These are phyloP conservation scores for Coprinopsis sp. DNA, from an alignment of 768 basidiomycete genomes.

Conservation along the genomic window DNA sequence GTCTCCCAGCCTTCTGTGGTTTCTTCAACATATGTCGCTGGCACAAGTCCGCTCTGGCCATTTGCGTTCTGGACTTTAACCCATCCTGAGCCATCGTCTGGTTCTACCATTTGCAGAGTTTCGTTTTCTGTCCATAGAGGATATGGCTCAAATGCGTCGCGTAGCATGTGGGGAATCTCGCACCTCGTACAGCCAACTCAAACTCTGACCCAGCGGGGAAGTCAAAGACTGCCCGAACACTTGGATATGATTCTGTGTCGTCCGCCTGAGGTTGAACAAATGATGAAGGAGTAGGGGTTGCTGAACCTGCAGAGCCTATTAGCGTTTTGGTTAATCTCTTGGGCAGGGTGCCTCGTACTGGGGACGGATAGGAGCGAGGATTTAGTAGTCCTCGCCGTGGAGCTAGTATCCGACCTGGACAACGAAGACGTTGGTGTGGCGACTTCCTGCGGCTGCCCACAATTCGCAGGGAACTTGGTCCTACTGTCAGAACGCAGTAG, in stretches of 20 bases:
- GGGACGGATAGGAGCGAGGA: slow-evolving; percentile 21
- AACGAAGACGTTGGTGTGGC: not conserved
- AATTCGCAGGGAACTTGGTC: slow-evolving; percentile 7
- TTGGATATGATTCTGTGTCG: slow-evolving; percentile 42
- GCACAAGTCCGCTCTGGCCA: slow-evolving; percentile 70
- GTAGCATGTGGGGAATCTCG: slow-evolving; percentile 12
- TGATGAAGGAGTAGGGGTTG: slow-evolving; percentile 50
- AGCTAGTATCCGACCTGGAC: slow-evolving; percentile 1
- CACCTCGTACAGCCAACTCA: slow-evolving; percentile 66
- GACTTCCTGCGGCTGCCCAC: slow-evolving; percentile 6
- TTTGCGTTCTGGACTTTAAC: slow-evolving; percentile 60
- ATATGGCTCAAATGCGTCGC: not conserved
- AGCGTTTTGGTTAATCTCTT: not conserved
- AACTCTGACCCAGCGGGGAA: slow-evolving; percentile 73
- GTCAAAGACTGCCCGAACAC: slow-evolving; percentile 67
- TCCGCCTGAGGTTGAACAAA: slow-evolving; percentile 40
- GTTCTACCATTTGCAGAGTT: slow-evolving; percentile 63
- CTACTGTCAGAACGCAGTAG: not conserved
- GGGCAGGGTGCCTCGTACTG: slow-evolving; percentile 15
- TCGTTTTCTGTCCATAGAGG: slow-evolving; percentile 47
- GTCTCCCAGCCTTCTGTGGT: slow-evolving; percentile 29
- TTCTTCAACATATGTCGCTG: slow-evolving; percentile 68
- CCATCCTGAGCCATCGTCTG: slow-evolving; percentile 86
- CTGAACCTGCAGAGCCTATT: slow-evolving; percentile 15
- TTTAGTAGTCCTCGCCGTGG: slow-evolving; percentile 14